A percentile compares a stretch with the other conserved stretches of the same genome.
These are phyloP conservation scores for Dichotomopilus funicola DNA, from an alignment of 2,329 filamentous ascomycete genomes.

Conservation along the genomic window DNA sequence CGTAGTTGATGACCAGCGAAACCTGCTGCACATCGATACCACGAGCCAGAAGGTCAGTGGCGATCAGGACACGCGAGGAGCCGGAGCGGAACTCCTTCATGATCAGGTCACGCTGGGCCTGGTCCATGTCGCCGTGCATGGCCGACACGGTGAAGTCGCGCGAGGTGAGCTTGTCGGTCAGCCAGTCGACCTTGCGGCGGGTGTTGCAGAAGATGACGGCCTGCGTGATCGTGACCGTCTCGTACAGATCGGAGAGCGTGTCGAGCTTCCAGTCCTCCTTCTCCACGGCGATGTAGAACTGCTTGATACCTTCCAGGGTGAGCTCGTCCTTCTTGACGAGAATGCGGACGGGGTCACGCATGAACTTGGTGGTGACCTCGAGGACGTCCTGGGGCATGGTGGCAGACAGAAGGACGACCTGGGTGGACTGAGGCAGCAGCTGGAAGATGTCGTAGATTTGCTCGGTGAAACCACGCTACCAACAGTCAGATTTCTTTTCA, in stretches of 20 bases:
- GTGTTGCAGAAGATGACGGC: conserved; percentile 99
- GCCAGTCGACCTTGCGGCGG: conserved; percentile 99
- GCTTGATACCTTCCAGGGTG: conserved; percentile 99
- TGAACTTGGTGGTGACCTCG: conserved; percentile 99
- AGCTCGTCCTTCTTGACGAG: conserved; percentile 99
- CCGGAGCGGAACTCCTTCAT: conserved; percentile 99
- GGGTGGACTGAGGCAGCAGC: conserved; percentile 93
- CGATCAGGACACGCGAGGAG: conserved; percentile 96
- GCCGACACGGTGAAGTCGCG: conserved; percentile 99
- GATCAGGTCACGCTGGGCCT: conserved; percentile 94
- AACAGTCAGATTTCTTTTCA: conserved; percentile 36
- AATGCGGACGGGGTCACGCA: conserved; percentile 98
- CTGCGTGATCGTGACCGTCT: conserved; percentile 98
- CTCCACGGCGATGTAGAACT: conserved; percentile 99
- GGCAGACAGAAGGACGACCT: conserved; percentile 95
- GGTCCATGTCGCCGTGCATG: conserved; percentile 99
- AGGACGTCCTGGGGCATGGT: conserved; percentile 99
- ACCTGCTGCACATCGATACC: conserved; percentile 99
- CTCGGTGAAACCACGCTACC: conserved; percentile 92
- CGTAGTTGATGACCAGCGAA: conserved; percentile 99
- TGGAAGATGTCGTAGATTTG: conserved; percentile 99
- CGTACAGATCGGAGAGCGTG: conserved; percentile 96
- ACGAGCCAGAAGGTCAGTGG: conserved; percentile 95
- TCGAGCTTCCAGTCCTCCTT: conserved; percentile 99
- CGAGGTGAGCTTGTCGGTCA: conserved; percentile 97